Evolutionary conservation across 148 eudicot genomes (phyloP).

Genomic region (Linanthus parryae): DNA sequence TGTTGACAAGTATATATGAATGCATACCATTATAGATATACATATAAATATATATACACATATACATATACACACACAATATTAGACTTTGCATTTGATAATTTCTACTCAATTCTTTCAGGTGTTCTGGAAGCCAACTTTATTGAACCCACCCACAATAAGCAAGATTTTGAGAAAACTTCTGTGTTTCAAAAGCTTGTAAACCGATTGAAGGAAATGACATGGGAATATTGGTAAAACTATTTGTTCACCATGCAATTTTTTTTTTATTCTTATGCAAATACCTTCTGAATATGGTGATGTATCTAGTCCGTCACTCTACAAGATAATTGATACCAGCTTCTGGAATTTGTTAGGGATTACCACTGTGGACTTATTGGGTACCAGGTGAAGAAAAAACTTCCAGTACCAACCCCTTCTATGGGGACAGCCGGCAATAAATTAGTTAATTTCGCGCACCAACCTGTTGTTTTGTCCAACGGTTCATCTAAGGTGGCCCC

Average conservation of each 20-base stretch:
- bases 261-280: too few species aligned
- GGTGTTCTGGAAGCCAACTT: slow-evolving; percentile 85
- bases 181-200: slow-evolving; percentile 80
- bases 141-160: slow-evolving; percentile 85
- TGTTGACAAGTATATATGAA: too few species aligned
- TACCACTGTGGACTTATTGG: slow-evolving; percentile 79
- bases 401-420: slow-evolving; percentile 18
- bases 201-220: slow-evolving; percentile 76
- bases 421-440: slow-evolving; percentile 17
- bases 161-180: slow-evolving; percentile 92
- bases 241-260: neutral
- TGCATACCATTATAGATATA: too few species aligned
- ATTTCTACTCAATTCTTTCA: too few species aligned
- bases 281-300: too few species aligned
- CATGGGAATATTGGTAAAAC: slow-evolving; percentile 86
- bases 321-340: too few species aligned
- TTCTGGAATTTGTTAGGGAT: slow-evolving; percentile 56
- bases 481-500: slow-evolving; percentile 13
- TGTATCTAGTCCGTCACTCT: too few species aligned
- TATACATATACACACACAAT: too few species aligned
- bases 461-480: slow-evolving; percentile 22
- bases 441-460: slow-evolving; percentile 13
- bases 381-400: slow-evolving; percentile 44
- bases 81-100: too few species aligned
- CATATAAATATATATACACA: too few species aligned